Conservation (phyloP, 805 yeast genomes). For the Candida michaelii region DNA sequence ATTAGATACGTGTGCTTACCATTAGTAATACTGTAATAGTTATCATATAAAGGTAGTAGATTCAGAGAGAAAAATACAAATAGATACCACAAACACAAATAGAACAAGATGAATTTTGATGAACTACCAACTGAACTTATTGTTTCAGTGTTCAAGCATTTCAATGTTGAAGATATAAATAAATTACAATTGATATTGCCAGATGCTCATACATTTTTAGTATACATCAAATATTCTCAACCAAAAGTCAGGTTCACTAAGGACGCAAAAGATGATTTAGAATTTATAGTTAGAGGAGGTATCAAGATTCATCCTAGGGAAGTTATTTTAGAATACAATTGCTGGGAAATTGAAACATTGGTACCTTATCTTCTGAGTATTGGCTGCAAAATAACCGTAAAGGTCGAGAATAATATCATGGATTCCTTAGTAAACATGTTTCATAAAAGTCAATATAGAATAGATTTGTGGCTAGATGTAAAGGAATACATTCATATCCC, state of each 20-base stretch:
- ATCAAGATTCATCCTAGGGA: slow-evolving; percentile 5
- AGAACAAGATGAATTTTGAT: background rate
- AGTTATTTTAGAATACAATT: slow-evolving; percentile 7
- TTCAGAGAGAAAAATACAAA: too few species aligned
- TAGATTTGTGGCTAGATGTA: slow-evolving; percentile 1
- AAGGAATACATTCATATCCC: background rate
- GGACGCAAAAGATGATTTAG: background rate
- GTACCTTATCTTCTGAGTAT: slow-evolving; percentile 1
- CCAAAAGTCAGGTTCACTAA: background rate
- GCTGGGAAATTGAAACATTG: background rate
- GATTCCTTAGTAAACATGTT: background rate
- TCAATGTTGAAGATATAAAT: background rate
- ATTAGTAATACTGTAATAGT: slow-evolving; percentile 3
- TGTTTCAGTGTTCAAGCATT: background rate
- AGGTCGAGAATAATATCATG: background rate
- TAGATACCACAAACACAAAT: too few species aligned
- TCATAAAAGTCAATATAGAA: background rate
- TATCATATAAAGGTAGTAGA: background rate
- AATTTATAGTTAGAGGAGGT: background rate
- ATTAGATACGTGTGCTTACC: background rate
- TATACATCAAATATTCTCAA: slow-evolving; percentile 6
- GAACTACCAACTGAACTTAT: slow-evolving; percentile 4
- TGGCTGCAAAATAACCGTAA: background rate
- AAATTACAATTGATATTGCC: background rate
- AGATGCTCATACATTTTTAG: background rate